Evolutionary conservation across 2,329 filamentous ascomycete species (phyloP).

Genomic region (Colletotrichum neosansevieriae): DNA sequence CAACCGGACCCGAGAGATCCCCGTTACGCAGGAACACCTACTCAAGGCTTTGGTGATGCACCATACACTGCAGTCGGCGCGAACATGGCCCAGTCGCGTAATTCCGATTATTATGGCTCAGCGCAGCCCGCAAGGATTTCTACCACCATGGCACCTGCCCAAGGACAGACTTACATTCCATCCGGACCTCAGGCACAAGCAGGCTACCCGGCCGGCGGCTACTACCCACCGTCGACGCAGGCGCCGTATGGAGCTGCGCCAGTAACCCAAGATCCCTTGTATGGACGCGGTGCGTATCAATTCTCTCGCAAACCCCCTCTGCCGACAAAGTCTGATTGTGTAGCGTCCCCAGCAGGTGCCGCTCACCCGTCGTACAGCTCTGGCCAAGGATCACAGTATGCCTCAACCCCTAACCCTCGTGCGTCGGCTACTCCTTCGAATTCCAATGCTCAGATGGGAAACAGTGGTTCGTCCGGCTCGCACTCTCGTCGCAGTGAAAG

Average conservation of each 20-base stretch:
- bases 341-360: slow-evolving; percentile 67
- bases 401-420: slow-evolving; percentile 57
- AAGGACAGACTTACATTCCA: slow-evolving; percentile 37
- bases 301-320: slow-evolving; percentile 31
- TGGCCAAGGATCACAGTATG: slow-evolving; percentile 65
- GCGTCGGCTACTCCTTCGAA: slow-evolving; percentile 53
- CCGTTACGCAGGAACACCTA: slow-evolving; percentile 39
- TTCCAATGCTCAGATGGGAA: slow-evolving; percentile 54
- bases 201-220: slow-evolving; percentile 41
- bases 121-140: slow-evolving; percentile 35
- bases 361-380: slow-evolving; percentile 44
- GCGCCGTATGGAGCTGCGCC: slow-evolving; percentile 42
- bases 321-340: slow-evolving; percentile 56
- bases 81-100: slow-evolving; percentile 26
- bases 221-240: slow-evolving; percentile 44
- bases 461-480: slow-evolving; percentile 50
- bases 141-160: slow-evolving; percentile 33
- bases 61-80: slow-evolving; percentile 37
- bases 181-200: slow-evolving; percentile 36
- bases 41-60: slow-evolving; percentile 35
- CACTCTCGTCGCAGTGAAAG: slow-evolving; percentile 54
- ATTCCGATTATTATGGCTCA: slow-evolving; percentile 38
- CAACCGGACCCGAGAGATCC: slow-evolving; percentile 40
- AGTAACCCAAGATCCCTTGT: slow-evolving; percentile 65
- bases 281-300: slow-evolving; percentile 71